These are phyloP conservation scores for Zygosaccharomyces gambellarensis DNA, from an alignment of 805 yeast species.

Conservation along the genomic window DNA sequence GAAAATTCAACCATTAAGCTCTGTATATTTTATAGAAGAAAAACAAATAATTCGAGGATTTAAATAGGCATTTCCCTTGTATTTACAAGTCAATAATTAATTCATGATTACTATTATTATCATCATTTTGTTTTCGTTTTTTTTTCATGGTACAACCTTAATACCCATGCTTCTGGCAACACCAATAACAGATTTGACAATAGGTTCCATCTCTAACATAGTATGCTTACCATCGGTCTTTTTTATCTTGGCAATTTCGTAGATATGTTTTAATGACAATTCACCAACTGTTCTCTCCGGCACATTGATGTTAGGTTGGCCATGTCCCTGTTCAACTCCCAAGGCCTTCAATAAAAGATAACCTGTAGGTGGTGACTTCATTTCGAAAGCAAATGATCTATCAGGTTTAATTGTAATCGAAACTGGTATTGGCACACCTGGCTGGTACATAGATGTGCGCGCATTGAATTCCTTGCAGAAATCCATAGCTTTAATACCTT, in stretches of 20 bases:
- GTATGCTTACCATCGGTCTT: slow-evolving; percentile 79
- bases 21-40: neutral
- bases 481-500: slow-evolving; percentile 97
- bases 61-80: neutral
- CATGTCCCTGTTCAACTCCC: slow-evolving; percentile 73
- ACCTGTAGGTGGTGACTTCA: slow-evolving; percentile 88
- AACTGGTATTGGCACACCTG: slow-evolving; percentile 89
- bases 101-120: neutral
- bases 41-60: neutral
- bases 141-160: slow-evolving; percentile 51
- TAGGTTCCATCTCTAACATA: slow-evolving; percentile 61
- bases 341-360: slow-evolving; percentile 73
- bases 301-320: slow-evolving; percentile 39
- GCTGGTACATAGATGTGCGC: slow-evolving; percentile 78
- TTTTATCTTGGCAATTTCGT: slow-evolving; percentile 92
- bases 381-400: slow-evolving; percentile 77
- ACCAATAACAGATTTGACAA: slow-evolving; percentile 76
- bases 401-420: slow-evolving; percentile 86
- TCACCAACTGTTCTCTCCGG: slow-evolving; percentile 48
- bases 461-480: slow-evolving; percentile 98
- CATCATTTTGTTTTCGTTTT: no score
- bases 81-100: slow-evolving; percentile 1
- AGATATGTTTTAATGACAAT: slow-evolving; percentile 78
- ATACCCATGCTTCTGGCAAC: slow-evolving; percentile 91
- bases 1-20: slow-evolving; percentile 24